Conservation (phyloP, 352 stramenopile genomes). For the Phytophthora vignae region DNA sequence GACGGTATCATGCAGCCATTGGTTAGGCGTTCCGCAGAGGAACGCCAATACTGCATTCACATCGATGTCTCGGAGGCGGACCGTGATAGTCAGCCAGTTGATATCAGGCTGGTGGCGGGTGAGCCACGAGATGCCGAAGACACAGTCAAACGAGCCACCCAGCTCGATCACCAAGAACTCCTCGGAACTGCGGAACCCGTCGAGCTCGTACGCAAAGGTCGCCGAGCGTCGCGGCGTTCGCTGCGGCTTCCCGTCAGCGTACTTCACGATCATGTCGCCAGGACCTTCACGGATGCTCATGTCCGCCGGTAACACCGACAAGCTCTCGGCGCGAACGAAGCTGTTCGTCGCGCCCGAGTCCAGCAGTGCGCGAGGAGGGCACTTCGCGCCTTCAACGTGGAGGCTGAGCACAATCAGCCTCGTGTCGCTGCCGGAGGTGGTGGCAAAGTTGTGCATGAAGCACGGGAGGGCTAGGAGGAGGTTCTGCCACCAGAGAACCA, state of each 20-base stretch:
- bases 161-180: conserved; percentile 47
- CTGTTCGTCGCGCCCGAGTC: conserved; percentile 37
- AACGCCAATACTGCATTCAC: conserved; percentile 20
- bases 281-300: conserved; percentile 13
- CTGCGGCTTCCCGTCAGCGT: conserved; percentile 27
- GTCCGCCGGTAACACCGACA: conserved; percentile 20
- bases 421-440: conserved; percentile 20
- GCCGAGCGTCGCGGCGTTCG: conserved; percentile 10
- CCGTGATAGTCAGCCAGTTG: conserved; percentile 25
- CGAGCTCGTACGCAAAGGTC: conserved; percentile 25
- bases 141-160: conserved; percentile 31
- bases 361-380: conserved; percentile 15
- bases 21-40: conserved; percentile 3
- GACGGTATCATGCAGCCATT: conserved; percentile 1
- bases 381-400: conserved; percentile 17
- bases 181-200: conserved; percentile 22
- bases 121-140: conserved; percentile 43
- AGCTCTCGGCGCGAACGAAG: conserved; percentile 28
- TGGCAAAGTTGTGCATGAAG: conserved; percentile 19
- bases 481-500: neutral
- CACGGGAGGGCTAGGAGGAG: neutral
- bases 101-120: conserved; percentile 34
- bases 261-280: conserved; percentile 23
- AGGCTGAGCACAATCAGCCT: conserved; percentile 27
- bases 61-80: conserved; percentile 22